Base-by-base conservation (phyloP, 1,139 yeast genomes). In the Nakaseomyces bracarensis region DNA sequence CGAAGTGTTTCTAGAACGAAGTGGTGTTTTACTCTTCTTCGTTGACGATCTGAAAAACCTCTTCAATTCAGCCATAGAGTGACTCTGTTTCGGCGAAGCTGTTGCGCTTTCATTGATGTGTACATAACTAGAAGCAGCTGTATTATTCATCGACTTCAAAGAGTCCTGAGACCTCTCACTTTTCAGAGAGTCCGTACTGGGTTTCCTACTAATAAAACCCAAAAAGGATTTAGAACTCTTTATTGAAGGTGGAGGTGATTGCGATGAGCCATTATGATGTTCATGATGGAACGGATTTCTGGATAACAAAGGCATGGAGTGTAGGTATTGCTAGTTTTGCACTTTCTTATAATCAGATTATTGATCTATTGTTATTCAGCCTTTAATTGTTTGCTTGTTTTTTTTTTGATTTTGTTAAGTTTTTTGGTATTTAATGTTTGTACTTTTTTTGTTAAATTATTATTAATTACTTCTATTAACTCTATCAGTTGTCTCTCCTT, bases 31-130 rank as follows among this genome's bases (percentile, higher is more conserved):
- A 13, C 49, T 38, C 42, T 49, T 47, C 37, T 49, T 49, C 37
- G 49, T 38, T 2, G 50, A 44, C 2, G 69, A 64, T 42, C 68
- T 61, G 48, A 82, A 82, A 57, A 82, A 82, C 45, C 89, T 65
- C 57, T 82, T 80, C 60, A 82, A 65, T 58, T 82, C 86, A 26
- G 83, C 82, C 86, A 81, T 82, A 7, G 87, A 79, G 49, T 79
- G 79, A 53, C 54, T 56, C 31, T 49, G 54, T 39, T 56, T 56
- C 5, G 59, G 59, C 5, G 58, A 49, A 13, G 53, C 39, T 7
- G 45, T 33, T 6, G 18, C 14, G 29, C 39, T 28, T 19, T 29
- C 28, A 23, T 37, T 38, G 15, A 42, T 13, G 39, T 42, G 20
- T 39, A 44, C 31, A 41, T 43, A 35, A 22, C 44, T 35, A 13